Percentiles rank a stretch among this genome's conserved stretches.
These are phyloP conservation scores for Cucurbita argyrosperma DNA, from an alignment of 306 rosid species.

Conservation along the genomic window DNA sequence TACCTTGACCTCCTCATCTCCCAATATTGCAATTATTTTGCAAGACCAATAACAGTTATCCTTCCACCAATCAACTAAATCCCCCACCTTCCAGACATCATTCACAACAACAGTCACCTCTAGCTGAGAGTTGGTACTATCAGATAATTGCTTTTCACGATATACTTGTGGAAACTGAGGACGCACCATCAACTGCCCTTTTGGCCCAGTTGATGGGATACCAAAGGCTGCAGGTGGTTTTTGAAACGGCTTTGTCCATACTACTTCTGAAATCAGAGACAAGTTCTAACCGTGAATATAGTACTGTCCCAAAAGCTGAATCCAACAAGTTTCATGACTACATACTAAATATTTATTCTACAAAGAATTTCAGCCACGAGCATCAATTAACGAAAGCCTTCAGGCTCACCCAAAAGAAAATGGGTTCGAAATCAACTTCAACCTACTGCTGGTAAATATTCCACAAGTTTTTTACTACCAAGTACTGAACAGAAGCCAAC, in stretches of 20 bases:
- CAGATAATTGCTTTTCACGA: conserved; percentile 32
- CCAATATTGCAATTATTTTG: conserved; percentile 28
- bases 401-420: not conserved
- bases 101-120: conserved; percentile 29
- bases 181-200: conserved; percentile 46
- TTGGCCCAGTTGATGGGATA: conserved; percentile 7
- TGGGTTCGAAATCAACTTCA: not conserved
- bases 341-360: not conserved
- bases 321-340: not conserved
- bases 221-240: conserved; percentile 7
- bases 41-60: conserved; percentile 82
- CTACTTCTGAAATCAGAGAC: conserved; percentile 31
- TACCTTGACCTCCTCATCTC: conserved; percentile 44
- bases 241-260: conserved; percentile 37
- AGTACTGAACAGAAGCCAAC: not conserved
- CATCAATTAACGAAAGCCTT: not conserved
- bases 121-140: conserved; percentile 19
- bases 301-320: not conserved
- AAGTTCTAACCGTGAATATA: not conserved
- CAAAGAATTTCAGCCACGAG: not conserved
- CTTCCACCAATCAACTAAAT: conserved; percentile 68
- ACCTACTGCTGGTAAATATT: not conserved
- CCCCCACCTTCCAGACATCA: conserved; percentile 56
- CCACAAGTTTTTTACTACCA: not conserved
- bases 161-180: conserved; percentile 47